Conservation (phyloP, 1,139 yeast genomes). For the Wickerhamomyces sp. region DNA sequence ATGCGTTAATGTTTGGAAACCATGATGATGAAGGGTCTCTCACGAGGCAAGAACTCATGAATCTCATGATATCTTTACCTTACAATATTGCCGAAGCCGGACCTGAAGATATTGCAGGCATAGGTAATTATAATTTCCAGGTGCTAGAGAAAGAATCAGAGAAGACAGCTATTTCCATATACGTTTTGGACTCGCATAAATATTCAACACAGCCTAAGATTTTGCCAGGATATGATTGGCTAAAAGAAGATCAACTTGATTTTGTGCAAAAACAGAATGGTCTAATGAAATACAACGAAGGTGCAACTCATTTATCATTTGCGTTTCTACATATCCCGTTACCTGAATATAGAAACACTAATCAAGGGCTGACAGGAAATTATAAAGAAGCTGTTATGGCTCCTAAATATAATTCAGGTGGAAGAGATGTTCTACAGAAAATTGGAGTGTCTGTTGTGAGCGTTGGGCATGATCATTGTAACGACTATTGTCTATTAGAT, state of each 20-base stretch:
- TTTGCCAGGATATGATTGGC: constrained; percentile 81
- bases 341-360: constrained; percentile 64
- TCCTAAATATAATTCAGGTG: constrained; percentile 65
- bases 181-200: constrained; percentile 80
- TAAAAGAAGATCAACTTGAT: constrained; percentile 66
- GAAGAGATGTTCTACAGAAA: constrained; percentile 50
- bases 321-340: constrained; percentile 93
- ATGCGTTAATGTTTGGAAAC: constrained; percentile 77
- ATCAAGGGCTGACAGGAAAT: constrained; percentile 47
- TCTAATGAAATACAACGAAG: constrained; percentile 30
- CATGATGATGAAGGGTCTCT: constrained; percentile 71
- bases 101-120: constrained; percentile 64
- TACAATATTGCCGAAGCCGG: constrained; percentile 61
- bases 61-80: constrained; percentile 53
- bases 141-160: constrained; percentile 41
- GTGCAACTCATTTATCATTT: constrained; percentile 60
- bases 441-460: constrained; percentile 68
- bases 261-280: constrained; percentile 47
- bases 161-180: constrained; percentile 51
- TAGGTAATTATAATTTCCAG: constrained; percentile 68
- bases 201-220: constrained; percentile 61
- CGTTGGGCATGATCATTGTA: constrained; percentile 94
- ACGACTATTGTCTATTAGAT: constrained; percentile 76
- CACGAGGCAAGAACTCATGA: constrained; percentile 56
- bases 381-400: constrained; percentile 74